Evolutionary conservation across 805 yeast species (phyloP), one percentile per base, ranked within the genome.

Genomic region (Candida krabiensis): DNA sequence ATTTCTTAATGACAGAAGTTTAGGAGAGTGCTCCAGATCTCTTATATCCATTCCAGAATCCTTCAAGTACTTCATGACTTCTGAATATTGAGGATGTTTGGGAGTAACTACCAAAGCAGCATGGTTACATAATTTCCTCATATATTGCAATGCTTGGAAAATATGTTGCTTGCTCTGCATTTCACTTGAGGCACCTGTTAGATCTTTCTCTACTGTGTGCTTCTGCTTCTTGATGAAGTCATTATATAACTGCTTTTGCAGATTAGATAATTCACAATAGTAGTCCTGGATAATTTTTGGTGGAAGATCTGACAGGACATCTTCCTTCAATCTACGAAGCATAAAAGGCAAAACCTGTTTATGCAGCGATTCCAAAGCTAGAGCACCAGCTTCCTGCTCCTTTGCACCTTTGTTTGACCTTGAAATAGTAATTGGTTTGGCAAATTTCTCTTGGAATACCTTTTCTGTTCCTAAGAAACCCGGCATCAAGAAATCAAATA

Each of bases 221-320:
- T 86, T 87, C 55, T 93, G 97, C 56, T 86, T 86, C 53, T 75
- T 79, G 8, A 93, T 89, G 65, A 93, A 93, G 60, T 88, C 95
- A 43, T 80, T 84, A 67, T 93, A 95, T 32, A 93, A 69, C 51
- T 82, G 84, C 55, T 83, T 84, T 60, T 93, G 99, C 40, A 89
- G 67, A 46, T 88, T 96, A 51, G 96, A 87, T 46, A 95, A 71
- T 50, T 93, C 98, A 67, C 99, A 93, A 61, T 93, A 93, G 62
- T 93, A 91, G 67, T 93, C 99, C 61, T 93, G 99, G 50, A 93
- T 93, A 52, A 95, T 93, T 64, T 93, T 93, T 27, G 99, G 99
- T 8, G 99, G 99, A 50, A 93, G 71, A 60, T 93, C 99, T 1
- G 95, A 84, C 37, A 93, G 69, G 4, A 93, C 99, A 51, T 93